Percentiles rank a stretch among this genome's conserved stretches.
Conservation (phyloP, 169 alveolate genomes). For the Plasmodium vinckei region DNA sequence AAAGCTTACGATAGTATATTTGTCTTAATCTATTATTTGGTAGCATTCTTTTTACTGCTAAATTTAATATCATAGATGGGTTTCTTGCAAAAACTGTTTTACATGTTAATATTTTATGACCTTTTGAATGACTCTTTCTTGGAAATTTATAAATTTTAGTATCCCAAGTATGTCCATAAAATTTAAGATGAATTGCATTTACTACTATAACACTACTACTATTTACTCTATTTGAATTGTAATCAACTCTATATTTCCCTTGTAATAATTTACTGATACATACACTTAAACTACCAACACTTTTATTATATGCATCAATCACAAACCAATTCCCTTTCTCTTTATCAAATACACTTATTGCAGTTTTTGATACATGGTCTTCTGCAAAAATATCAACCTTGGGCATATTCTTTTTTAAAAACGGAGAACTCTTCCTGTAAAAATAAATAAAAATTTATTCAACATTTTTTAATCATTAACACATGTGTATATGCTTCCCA, state of each 20-base stretch:
- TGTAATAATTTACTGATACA: constrained; percentile 82
- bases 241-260: constrained; percentile 86
- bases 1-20: constrained; percentile 84
- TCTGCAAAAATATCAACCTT: constrained; percentile 85
- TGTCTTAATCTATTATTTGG: constrained; percentile 85
- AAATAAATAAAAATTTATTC: no score
- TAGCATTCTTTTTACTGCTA: constrained; percentile 92
- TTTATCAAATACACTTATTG: constrained; percentile 86
- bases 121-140: constrained; percentile 89
- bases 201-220: constrained; percentile 93
- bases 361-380: constrained; percentile 86
- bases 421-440: constrained; percentile 88
- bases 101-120: constrained; percentile 91
- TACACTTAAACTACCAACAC: constrained; percentile 85
- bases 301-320: constrained; percentile 88
- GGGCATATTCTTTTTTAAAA: constrained; percentile 90
- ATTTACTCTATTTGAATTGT: constrained; percentile 79
- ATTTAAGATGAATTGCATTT: constrained; percentile 89
- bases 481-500: no score
- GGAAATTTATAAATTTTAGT: constrained; percentile 90
- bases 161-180: constrained; percentile 94
- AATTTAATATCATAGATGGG: constrained; percentile 91
- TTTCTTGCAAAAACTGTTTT: constrained; percentile 91
- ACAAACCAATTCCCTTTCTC: constrained; percentile 89
- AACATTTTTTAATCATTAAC: no score